A percentile compares a stretch with the other conserved stretches of the same genome.
Conservation (phyloP, 1,284 basidiomycete genomes). For the Austropuccinia psidii region DNA sequence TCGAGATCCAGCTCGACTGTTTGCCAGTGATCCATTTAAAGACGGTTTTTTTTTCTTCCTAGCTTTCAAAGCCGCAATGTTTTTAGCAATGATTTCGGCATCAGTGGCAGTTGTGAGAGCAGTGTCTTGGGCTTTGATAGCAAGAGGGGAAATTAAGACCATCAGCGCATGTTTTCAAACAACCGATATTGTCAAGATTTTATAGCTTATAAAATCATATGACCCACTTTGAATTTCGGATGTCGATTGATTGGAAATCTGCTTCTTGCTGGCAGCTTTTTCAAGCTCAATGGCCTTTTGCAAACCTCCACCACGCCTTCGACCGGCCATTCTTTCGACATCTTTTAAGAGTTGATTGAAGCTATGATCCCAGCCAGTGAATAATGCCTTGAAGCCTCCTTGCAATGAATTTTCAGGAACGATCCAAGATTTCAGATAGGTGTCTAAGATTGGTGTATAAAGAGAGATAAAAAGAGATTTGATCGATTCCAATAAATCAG, state of each 20-base stretch:
- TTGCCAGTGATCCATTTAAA: background rate
- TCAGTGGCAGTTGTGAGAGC: slow-evolving; percentile 19
- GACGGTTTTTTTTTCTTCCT: slow-evolving; percentile 4
- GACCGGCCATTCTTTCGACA: slow-evolving; percentile 65
- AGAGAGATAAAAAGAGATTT: slow-evolving; percentile 76
- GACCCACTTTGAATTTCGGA: no score
- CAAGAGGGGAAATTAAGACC: background rate
- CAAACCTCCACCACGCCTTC: slow-evolving; percentile 23
- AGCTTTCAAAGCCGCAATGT: slow-evolving; percentile 31
- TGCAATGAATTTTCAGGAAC: slow-evolving; percentile 47
- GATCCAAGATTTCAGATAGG: slow-evolving; percentile 44
- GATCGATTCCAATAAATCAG: slow-evolving; percentile 69
- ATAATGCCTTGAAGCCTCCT: slow-evolving; percentile 59
- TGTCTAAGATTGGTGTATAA: slow-evolving; percentile 52
- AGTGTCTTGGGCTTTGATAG: background rate
- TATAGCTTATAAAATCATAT: no score
- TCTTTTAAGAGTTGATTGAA: slow-evolving; percentile 69
- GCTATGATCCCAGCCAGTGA: slow-evolving; percentile 71
- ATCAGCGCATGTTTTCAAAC: background rate
- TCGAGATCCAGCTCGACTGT: slow-evolving; percentile 12
- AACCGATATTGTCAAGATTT: background rate
- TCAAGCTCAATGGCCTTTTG: slow-evolving; percentile 1
- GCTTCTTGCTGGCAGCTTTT: slow-evolving; percentile 4
- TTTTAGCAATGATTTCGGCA: slow-evolving; percentile 20
- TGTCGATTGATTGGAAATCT: no score